Evolutionary conservation across 768 basidiomycete genomes (phyloP), one percentile per base, ranked within the genome.

Genomic region (Russula compacta): DNA sequence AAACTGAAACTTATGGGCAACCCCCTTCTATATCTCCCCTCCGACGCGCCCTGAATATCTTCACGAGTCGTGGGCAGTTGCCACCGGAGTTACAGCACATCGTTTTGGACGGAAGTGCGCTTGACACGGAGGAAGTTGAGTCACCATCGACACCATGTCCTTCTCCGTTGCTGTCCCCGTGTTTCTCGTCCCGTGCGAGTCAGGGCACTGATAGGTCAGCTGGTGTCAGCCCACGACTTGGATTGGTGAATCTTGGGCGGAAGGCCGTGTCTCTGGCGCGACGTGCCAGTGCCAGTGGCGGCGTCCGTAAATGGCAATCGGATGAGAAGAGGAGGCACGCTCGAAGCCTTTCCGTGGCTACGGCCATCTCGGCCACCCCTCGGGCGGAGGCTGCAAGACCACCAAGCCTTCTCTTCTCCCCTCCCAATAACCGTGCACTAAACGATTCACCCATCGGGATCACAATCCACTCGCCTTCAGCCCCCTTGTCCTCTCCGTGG

Each of bases 21-120:
- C 42, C 56, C 17, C 39, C 52, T 43, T n/a, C 52, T 12, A 11
- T 38, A 15, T 62, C 52, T 14, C 56, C 61, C 33, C 59, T 69
- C 35, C 64, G 51, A 51, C 66, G 65, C 10, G 69, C 68, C 6
- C 38, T 58, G 52, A 61, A 61, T 33, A 15, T 69, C 57, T 48
- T 65, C 29, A 69, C 69, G 9, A 57, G 47, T 32, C 65, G 62
- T 6, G 65, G 69, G 6, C 43, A 58, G 35, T 63, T 56, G 2
- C 57, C 66, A 33, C 59, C 58, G 0, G 64, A 61, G 57, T 21
- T 53, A 33, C 47, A 11, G 38, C 47, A 47, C 9, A 24, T 59
- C 48, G 5, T 43, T 19, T n/a, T 55, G 21, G 38, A 51, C 7
- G 62, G 33, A 11, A 58, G 40, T 5, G 63, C 63, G 8, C 49